A percentile compares a stretch with the other conserved stretches of the same genome.
Evolutionary conservation across 2,329 filamentous ascomycete genomes (phyloP).

Genomic region (Lasiodiplodia hormozganensis): DNA sequence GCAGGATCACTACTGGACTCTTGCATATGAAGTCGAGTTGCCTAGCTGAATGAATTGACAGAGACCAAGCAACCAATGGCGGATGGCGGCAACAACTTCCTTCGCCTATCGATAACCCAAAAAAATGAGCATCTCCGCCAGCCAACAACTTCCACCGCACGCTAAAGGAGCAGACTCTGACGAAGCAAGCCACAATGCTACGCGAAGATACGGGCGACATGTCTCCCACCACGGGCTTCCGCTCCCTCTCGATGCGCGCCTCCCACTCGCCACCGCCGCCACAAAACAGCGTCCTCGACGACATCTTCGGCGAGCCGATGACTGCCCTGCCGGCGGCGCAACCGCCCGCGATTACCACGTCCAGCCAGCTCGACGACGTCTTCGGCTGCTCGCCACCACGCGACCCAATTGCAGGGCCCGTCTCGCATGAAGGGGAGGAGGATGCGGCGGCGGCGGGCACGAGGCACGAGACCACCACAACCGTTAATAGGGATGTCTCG

Average conservation of each 20-base stretch:
- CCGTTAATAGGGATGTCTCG: constrained; percentile 58
- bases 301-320: constrained; percentile 28
- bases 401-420: not conserved
- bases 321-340: constrained; percentile 28
- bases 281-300: constrained; percentile 23
- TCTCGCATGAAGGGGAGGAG: not conserved
- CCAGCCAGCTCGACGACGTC: constrained; percentile 52
- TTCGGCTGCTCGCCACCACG: constrained; percentile 49
- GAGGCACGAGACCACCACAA: not conserved
- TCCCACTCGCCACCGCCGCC: constrained; percentile 8
- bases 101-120: not conserved
- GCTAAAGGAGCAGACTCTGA: not conserved
- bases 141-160: not conserved
- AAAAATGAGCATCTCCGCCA: not conserved
- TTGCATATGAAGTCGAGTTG: no score
- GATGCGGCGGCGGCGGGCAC: no score
- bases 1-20: no score
- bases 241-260: constrained; percentile 6
- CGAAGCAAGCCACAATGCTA: constrained; percentile 11
- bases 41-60: not conserved
- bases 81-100: not conserved
- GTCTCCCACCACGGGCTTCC: constrained; percentile 25
- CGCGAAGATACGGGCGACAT: constrained; percentile 20
- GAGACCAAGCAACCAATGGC: not conserved
- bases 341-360: constrained; percentile 18